phyloP scores from a whole-genome alignment of 2,329 filamentous ascomycete genomes.

The Cladophialophora yegresii region DNA sequence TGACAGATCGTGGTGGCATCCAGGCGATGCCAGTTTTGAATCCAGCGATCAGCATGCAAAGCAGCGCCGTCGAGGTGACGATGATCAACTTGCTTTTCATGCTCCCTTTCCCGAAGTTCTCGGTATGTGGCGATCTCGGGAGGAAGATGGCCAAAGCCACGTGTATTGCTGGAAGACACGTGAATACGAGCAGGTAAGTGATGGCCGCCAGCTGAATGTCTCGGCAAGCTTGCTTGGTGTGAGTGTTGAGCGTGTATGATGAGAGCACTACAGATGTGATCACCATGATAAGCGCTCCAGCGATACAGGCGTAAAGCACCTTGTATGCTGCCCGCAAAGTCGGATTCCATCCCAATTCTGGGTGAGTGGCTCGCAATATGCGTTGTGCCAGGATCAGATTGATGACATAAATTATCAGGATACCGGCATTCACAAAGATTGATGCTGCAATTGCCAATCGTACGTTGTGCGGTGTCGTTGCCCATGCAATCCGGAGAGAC shows the following conservation, averaged over 20 bases:
- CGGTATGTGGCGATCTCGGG: constrained; percentile 50
- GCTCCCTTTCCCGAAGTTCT: constrained; percentile 67
- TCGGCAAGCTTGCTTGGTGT: constrained; percentile 57
- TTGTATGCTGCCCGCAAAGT: constrained; percentile 57
- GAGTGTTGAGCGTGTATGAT: constrained; percentile 64
- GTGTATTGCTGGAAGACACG: constrained; percentile 67
- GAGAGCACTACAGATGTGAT: constrained; percentile 66
- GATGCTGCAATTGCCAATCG: constrained; percentile 59
- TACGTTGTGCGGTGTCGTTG: constrained; percentile 49
- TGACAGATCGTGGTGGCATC: constrained; percentile 52
- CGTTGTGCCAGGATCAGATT: constrained; percentile 78
- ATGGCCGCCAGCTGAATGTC: constrained; percentile 64
- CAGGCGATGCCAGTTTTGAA: constrained; percentile 67
- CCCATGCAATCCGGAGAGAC: constrained; percentile 58
- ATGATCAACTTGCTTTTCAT: constrained; percentile 68
- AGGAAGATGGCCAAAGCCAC: constrained; percentile 51
- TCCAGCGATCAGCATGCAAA: constrained; percentile 68
- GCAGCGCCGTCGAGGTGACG: constrained; percentile 57
- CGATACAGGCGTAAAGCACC: constrained; percentile 60
- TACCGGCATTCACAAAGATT: constrained; percentile 72
- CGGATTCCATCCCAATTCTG: constrained; percentile 67
- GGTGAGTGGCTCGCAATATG: constrained; percentile 71
- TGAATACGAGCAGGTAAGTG: constrained; percentile 64
- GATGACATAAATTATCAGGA: constrained; percentile 74
- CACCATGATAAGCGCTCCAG: constrained; percentile 64